phyloP scores from a whole-genome alignment of 805 yeast species.

The Pichia cabralensis region DNA sequence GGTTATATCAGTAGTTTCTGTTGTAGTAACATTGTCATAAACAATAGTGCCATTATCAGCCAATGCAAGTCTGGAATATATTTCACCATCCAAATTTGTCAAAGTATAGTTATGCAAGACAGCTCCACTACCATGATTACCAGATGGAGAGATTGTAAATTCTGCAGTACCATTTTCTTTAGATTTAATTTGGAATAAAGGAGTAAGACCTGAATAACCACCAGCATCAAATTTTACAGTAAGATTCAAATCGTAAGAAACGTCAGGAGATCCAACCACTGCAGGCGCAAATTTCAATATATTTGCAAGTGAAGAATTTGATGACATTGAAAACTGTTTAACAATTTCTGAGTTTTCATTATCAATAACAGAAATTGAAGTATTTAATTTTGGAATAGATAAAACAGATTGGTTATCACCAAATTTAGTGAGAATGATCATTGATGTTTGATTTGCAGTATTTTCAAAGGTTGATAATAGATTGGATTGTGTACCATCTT shows the following conservation, averaged over 20 bases:
- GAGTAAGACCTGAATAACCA: conserved; percentile 1
- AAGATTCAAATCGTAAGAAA: conserved; percentile 22
- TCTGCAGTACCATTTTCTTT: conserved; percentile 37
- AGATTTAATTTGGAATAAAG: conserved; percentile 19
- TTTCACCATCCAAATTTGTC: conserved; percentile 14
- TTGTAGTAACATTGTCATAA: conserved; percentile 18
- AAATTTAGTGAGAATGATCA: conserved; percentile 27
- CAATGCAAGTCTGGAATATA: conserved; percentile 24
- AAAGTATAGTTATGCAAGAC: conserved; percentile 26
- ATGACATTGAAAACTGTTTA: conserved; percentile 14
- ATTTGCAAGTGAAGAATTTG: conserved; percentile 24
- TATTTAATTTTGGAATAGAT: conserved; percentile 17
- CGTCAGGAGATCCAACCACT: conserved; percentile 14
- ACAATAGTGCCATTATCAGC: conserved; percentile 24
- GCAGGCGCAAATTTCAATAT: conserved; percentile 21
- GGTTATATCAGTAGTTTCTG: conserved; percentile 1
- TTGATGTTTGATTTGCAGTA: conserved; percentile 27
- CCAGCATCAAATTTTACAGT: conserved; percentile 14
- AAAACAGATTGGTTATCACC: conserved; percentile 32
- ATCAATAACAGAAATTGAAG: conserved; percentile 20
- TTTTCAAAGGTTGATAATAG: conserved; percentile 24
- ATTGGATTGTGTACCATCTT: conserved; percentile 28
- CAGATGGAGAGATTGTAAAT: conserved; percentile 32
- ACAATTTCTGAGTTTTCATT: conserved; percentile 11
- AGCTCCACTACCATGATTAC: conserved; percentile 37